These are phyloP conservation scores for Raffaelea deltoideospora DNA, from an alignment of 2,329 filamentous ascomycete genomes.

Conservation along the genomic window DNA sequence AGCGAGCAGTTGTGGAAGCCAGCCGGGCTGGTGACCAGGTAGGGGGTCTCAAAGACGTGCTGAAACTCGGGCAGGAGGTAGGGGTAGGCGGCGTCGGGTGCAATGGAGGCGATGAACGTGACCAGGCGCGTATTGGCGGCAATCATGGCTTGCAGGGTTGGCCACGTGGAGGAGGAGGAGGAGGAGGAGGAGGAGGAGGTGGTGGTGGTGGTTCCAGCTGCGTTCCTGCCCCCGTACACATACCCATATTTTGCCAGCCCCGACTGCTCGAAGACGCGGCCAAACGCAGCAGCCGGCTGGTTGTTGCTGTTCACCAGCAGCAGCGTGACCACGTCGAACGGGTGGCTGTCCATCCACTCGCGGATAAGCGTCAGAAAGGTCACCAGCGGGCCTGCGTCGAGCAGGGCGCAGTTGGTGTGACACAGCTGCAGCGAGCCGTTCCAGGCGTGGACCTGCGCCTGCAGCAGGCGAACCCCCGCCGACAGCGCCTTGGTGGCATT, in stretches of 20 bases:
- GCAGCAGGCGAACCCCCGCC: conserved; percentile 55
- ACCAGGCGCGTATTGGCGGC: conserved; percentile 47
- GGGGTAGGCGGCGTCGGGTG: conserved; percentile 25
- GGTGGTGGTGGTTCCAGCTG: conserved; percentile 7
- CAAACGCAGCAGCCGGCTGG: conserved; percentile 38
- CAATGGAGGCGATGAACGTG: conserved; percentile 48
- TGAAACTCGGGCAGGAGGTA: conserved; percentile 50
- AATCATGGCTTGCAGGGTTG: conserved; percentile 58
- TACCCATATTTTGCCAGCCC: conserved; percentile 49
- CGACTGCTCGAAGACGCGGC: conserved; percentile 36
- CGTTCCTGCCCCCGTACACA: too few species aligned
- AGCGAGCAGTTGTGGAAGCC: conserved; percentile 57
- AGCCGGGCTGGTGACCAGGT: conserved; percentile 42
- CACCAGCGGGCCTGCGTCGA: conserved; percentile 53
- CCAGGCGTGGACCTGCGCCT: conserved; percentile 54
- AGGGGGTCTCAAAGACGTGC: conserved; percentile 60
- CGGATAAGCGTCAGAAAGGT: conserved; percentile 50
- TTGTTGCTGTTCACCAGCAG: conserved; percentile 57
- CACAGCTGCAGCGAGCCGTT: conserved; percentile 50
- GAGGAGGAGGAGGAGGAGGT: neutral
- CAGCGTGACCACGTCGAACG: conserved; percentile 62
- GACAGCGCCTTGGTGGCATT: conserved; percentile 57
- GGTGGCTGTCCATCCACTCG: conserved; percentile 52
- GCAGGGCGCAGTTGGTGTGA: conserved; percentile 49
- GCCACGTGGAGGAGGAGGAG: conserved; percentile 35